A percentile compares a stretch with the other conserved stretches of the same genome.
Evolutionary conservation across 177 flowering plant species (phyloP).

Genomic region (Vitis hybrid): DNA sequence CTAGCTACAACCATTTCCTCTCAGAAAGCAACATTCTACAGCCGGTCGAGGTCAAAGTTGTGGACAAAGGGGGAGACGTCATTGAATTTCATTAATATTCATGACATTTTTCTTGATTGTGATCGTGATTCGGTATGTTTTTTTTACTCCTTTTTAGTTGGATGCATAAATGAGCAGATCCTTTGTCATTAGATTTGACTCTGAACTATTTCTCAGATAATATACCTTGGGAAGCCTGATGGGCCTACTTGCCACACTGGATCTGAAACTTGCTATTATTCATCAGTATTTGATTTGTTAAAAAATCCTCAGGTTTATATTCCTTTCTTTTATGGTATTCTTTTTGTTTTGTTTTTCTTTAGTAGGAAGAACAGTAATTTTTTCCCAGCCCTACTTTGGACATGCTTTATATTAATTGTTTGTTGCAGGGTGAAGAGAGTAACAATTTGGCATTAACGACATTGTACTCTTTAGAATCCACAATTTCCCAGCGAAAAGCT

Average conservation of each 20-base stretch:
- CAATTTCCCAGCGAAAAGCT: conserved; percentile 57
- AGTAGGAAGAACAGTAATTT: background rate
- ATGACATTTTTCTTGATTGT: conserved; percentile 74
- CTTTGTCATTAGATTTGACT: background rate
- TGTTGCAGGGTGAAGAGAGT: conserved; percentile 35
- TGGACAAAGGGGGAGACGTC: conserved; percentile 94
- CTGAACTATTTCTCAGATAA: conserved; percentile 44
- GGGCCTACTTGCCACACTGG: conserved; percentile 94
- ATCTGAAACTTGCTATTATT: conserved; percentile 75
- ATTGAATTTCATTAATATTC: conserved; percentile 67
- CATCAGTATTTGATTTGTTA: conserved; percentile 45
- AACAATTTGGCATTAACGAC: conserved; percentile 52
- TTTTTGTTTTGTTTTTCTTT: background rate
- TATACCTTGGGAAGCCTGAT: conserved; percentile 86
- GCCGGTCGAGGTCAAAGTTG: conserved; percentile 67
- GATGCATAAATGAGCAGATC: too few relatives aligned
- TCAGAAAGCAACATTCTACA: conserved; percentile 77
- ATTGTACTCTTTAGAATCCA: conserved; percentile 65
- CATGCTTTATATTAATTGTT: background rate
- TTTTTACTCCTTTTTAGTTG: background rate
- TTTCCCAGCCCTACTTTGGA: background rate
- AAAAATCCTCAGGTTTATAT: conserved; percentile 40
- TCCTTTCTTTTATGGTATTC: background rate
- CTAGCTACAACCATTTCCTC: conserved; percentile 60
- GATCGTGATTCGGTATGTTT: conserved; percentile 77